Base-by-base conservation (phyloP, 306 rosid genomes). In the Coriaria nepalensis region DNA sequence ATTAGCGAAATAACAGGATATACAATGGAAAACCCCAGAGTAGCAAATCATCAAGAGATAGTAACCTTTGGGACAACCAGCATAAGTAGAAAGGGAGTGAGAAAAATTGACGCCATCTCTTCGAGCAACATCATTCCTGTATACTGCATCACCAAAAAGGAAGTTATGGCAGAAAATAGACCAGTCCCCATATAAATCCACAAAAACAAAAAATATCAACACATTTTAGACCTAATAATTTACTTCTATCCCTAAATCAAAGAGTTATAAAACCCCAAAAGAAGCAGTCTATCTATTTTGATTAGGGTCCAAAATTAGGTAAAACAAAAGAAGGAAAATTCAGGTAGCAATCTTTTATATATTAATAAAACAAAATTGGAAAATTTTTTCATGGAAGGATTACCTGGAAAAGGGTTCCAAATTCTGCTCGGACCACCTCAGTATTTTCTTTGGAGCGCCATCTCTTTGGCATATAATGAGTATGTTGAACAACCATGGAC, bases 81-180 rank as follows among this genome's bases (percentile, higher is more conserved):
- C 61, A 90, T 20, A 49, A 90, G 98, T 41, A 90, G 68, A 65
- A 79, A 85, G 45, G 98, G 98, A 66, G 98, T 85, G 59, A 85
- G 85, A 60, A 90, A 85, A 73, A 90, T 90, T 35, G 98, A 90
- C 53, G 90, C 73, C 94, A 90, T 85, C 78, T 90, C 98, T 79
- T 90, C 98, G 49, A 90, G 87, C 62, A 90, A 66, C 98, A 90
- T 85, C 85, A 85, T 85, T 58, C 87, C 95, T 55, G 92, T 67
- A 55, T 90, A 85, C 95, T 90, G 87, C 69, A 63, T 40, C 55
- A 50, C 20, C 39, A 43, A 20, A 55, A 35, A 34, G 9, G n/a
- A 10, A 47, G n/a, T 33, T 12, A 11, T 33, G 55, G 44, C 64
- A 43, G 50, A 8, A 42, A 35, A n/a, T 15, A 47, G 32, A 69